These are phyloP conservation scores for Beauveria caledonica DNA, from an alignment of 2,329 filamentous ascomycete genomes.

Conservation along the genomic window DNA sequence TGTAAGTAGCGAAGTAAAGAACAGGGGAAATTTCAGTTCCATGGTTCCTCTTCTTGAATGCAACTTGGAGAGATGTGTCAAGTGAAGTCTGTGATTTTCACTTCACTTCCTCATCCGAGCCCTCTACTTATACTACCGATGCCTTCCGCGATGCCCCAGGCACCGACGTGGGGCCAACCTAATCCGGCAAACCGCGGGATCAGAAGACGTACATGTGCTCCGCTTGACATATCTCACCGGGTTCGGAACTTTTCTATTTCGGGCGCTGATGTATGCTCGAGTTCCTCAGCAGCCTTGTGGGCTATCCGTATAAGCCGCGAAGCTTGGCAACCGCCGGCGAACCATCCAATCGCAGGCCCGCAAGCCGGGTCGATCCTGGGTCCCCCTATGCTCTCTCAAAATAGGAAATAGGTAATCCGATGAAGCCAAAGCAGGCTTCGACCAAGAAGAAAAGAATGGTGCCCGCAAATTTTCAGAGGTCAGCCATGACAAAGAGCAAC, in stretches of 20 bases:
- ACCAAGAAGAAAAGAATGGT: not conserved
- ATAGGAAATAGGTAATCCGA: not conserved
- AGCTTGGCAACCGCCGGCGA: not conserved
- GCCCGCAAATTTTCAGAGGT: not conserved
- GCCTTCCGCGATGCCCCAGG: not conserved
- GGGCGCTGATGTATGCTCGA: not conserved
- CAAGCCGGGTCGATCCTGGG: not conserved
- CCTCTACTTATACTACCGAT: not conserved
- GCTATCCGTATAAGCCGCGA: not conserved
- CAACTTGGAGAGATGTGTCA: too few species aligned
- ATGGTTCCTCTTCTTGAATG: not conserved
- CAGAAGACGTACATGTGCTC: not conserved
- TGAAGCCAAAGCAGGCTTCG: not conserved
- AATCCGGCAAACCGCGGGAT: not conserved
- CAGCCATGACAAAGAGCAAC: not conserved
- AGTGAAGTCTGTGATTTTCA: not conserved
- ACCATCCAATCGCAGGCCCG: not conserved
- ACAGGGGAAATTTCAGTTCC: not conserved
- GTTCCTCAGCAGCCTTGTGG: not conserved
- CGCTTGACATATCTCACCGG: not conserved
- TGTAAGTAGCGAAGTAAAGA: not conserved
- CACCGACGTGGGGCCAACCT: not conserved
- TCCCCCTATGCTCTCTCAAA: not conserved
- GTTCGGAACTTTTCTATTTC: not conserved
- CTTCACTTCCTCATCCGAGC: not conserved